These are phyloP conservation scores for Ceratobasidium sp. DNA, from an alignment of 1,284 basidiomycete genomes.

Conservation along the genomic window DNA sequence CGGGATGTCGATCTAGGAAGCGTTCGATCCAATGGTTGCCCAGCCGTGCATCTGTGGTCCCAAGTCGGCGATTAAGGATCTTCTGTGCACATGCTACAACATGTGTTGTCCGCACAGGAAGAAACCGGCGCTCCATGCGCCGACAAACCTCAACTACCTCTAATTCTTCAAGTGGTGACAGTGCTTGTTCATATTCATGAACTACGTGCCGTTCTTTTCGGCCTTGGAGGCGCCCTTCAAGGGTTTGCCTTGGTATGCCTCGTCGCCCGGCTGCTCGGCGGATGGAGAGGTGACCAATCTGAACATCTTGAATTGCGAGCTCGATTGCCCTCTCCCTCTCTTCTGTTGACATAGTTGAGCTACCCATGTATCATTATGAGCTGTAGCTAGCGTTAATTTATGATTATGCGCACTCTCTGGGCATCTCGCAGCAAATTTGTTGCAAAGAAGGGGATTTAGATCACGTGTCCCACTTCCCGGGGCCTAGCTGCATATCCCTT, in stretches of 20 bases:
- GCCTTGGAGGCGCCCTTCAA: not conserved
- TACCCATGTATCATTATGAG: no score
- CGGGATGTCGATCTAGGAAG: conserved; percentile 8
- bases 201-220: conserved; percentile 13
- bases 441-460: not conserved
- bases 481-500: not conserved
- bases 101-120: conserved; percentile 1
- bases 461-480: conserved; percentile 10
- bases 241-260: not conserved
- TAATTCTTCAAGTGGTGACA: not conserved
- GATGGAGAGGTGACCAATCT: not conserved
- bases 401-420: not conserved
- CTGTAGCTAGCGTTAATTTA: not conserved
- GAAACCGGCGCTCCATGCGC: conserved; percentile 8
- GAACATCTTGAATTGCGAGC: conserved; percentile 23
- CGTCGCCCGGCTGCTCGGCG: not conserved
- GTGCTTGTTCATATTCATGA: conserved; percentile 8
- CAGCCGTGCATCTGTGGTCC: not conserved
- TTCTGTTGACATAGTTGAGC: conserved; percentile 4
- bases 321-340: conserved; percentile 3
- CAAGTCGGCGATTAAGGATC: not conserved
- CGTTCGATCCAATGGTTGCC: conserved; percentile 7
- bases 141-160: conserved; percentile 12
- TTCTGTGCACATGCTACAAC: not conserved
- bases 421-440: no score